phyloP scores from a whole-genome alignment of 345 rosid species.

The Atalantia buxifolia region DNA sequence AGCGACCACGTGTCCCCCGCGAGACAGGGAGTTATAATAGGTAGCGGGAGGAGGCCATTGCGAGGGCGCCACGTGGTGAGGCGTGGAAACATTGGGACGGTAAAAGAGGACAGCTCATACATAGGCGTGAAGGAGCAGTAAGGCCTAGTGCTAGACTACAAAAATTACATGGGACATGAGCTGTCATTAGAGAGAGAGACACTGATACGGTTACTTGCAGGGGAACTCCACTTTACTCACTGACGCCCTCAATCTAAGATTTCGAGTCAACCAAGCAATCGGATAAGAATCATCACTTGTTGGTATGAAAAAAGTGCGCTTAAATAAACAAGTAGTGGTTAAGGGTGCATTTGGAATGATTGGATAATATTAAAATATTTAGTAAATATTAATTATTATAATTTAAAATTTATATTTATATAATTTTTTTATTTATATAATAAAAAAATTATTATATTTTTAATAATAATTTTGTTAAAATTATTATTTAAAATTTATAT shows the following conservation, averaged over 20 bases:
- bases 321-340: no score
- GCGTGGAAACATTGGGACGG: slow-evolving; percentile 22
- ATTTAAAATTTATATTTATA: rapidly evolving
- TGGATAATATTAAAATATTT: no score
- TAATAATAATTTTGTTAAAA: no score
- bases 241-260: neutral
- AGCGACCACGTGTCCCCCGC: slow-evolving; percentile 25
- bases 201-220: neutral
- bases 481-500: no score
- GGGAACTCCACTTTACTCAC: neutral
- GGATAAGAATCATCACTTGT: neutral
- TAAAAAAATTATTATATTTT: no score
- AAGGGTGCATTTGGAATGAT: no score
- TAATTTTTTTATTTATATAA: no score
- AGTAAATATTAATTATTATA: no score
- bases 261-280: neutral
- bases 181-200: neutral
- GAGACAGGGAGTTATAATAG: neutral
- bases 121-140: slow-evolving; percentile 8
- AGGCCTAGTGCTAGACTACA: slow-evolving; percentile 10
- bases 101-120: slow-evolving; percentile 23
- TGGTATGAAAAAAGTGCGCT: no score
- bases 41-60: slow-evolving; percentile 1
- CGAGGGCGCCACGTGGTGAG: slow-evolving; percentile 15
- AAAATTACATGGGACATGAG: neutral